Evolutionary conservation across 2,329 filamentous ascomycete genomes (phyloP).

Genomic region (Alternaria sp.): DNA sequence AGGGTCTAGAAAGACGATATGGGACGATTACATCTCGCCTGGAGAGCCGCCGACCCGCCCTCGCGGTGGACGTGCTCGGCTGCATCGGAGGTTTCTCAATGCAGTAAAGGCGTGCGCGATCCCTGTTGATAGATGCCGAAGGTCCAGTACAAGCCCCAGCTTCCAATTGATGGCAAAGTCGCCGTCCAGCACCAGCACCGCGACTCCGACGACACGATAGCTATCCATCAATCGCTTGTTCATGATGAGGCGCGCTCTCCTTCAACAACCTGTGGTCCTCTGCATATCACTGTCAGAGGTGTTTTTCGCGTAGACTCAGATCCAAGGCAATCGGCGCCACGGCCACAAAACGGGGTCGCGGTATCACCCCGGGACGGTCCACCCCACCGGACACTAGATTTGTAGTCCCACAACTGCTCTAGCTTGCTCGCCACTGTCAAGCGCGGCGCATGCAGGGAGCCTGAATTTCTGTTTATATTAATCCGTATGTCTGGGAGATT

Average conservation of each 20-base stretch:
- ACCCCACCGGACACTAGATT: slow-evolving; percentile 5
- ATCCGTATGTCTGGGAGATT: neutral
- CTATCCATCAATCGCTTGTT: neutral
- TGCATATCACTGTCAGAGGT: neutral
- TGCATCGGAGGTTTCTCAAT: neutral
- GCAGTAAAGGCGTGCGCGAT: neutral
- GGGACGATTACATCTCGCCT: neutral
- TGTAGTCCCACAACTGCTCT: neutral
- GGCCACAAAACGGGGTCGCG: neutral
- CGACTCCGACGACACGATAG: neutral
- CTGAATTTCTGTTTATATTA: slow-evolving; percentile 3
- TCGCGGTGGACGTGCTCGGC: neutral
- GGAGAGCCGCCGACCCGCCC: slow-evolving; percentile 3
- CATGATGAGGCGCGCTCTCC: neutral
- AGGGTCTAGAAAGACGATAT: neutral
- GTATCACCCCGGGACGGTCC: neutral
- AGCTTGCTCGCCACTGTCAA: neutral
- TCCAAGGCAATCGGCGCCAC: neutral
- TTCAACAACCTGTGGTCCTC: neutral
- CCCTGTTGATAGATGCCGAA: neutral
- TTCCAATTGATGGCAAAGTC: neutral
- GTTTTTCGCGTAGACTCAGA: neutral
- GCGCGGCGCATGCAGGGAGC: neutral
- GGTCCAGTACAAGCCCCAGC: neutral
- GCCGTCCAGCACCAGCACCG: neutral